phyloP scores from a whole-genome alignment of 495 filamentous ascomycete genomes.

The Annulohypoxylon nitens region DNA sequence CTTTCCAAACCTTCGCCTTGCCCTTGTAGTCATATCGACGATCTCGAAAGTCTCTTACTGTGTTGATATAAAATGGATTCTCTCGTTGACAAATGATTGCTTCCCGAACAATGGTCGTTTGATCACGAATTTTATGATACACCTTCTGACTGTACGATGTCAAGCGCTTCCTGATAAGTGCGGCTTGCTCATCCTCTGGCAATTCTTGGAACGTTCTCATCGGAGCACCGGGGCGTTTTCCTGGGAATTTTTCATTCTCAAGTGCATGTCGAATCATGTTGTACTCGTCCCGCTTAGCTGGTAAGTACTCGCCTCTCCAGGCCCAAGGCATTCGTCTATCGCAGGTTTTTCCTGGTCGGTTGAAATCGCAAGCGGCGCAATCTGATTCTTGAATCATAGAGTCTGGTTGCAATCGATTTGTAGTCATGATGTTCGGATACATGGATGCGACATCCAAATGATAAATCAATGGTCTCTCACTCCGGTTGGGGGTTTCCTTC shows the following conservation, averaged over 20 bases:
- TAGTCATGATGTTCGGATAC: slow-evolving; percentile 99
- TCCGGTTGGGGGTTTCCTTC: slow-evolving; percentile 82
- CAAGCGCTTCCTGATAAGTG: slow-evolving; percentile 84
- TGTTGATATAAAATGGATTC: slow-evolving; percentile 99
- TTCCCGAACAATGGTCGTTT: slow-evolving; percentile 91
- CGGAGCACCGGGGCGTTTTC: slow-evolving; percentile 75
- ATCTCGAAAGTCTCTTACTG: slow-evolving; percentile 94
- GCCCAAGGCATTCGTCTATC: slow-evolving; percentile 96
- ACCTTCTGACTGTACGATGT: slow-evolving; percentile 98
- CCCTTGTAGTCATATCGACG: slow-evolving; percentile 98
- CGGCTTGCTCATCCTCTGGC: slow-evolving; percentile 83
- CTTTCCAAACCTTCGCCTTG: slow-evolving; percentile 98
- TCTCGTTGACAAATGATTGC: slow-evolving; percentile 99
- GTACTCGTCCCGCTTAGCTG: slow-evolving; percentile 96
- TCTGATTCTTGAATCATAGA: slow-evolving; percentile 97
- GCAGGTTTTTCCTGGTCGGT: slow-evolving; percentile 96
- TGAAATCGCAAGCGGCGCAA: slow-evolving; percentile 98
- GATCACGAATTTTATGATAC: slow-evolving; percentile 98
- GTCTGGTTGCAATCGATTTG: slow-evolving; percentile 96
- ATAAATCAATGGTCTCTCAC: slow-evolving; percentile 92
- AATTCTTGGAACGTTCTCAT: slow-evolving; percentile 85
- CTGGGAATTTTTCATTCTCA: slow-evolving; percentile 93
- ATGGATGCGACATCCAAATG: slow-evolving; percentile 99
- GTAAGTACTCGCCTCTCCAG: slow-evolving; percentile 97
- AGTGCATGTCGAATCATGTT: slow-evolving; percentile 97